Evolutionary conservation across 257 asterid genomes (phyloP), one percentile per base, ranked within the genome.

Genomic region (Leonotis leonurus): DNA sequence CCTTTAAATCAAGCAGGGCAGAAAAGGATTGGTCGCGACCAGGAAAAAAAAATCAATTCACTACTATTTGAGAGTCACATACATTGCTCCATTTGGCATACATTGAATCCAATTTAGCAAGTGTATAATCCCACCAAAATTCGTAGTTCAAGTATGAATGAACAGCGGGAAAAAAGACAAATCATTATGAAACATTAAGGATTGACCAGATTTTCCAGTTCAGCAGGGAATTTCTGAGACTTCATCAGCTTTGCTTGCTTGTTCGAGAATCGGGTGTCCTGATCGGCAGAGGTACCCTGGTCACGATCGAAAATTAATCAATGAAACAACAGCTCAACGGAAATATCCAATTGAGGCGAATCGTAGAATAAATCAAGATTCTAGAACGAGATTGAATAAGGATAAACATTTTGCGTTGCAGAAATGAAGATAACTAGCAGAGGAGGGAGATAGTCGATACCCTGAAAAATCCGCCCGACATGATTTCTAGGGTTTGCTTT

Each of bases 191-290:
- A 41, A 72, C 86, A n/a, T n/a, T n/a, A n/a, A n/a, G n/a, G n/a
- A n/a, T n/a, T 17, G 57, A 91, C 99, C 97, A 82, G 81, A 60
- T 80, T 76, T 26, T 93, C 99, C 84, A 93, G 77, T 93, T 93
- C 99, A 21, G 95, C 79, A 40, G 99, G 85, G 67, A 93, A 93
- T 78, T 93, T 93, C 81, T 89, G 96, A 56, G 99, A 89, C 79
- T 93, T 89, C 51, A 93, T 56, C 16, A 93, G 84, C 75, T 89
- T 93, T 9, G 95, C 96, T 77, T 93, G 97, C 85, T 93, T 93
- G 86, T 93, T 93, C 74, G 99, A 93, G 82, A 93, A 93, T 25
- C 99, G 85, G 52, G 99, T 89, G 71, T 93, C 99, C 81, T 93
- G 99, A 65, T 83, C 96, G 36, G 99, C 96, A 22, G 97, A 89